phyloP scores from a whole-genome alignment of 345 rosid genomes.

The Kandelia obovata region DNA sequence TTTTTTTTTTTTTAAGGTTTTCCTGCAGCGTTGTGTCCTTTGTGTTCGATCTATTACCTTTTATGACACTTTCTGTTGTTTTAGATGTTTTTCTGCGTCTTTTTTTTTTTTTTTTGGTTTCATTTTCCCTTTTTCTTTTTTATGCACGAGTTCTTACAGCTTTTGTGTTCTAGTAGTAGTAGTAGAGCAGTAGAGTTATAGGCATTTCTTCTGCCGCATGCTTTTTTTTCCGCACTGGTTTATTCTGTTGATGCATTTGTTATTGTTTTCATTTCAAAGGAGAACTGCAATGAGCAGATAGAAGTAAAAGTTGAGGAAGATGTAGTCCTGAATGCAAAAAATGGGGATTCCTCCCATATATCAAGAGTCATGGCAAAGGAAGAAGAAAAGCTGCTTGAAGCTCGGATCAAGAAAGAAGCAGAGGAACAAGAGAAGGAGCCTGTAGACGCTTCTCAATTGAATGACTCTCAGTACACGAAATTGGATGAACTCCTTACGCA shows the following conservation, averaged over 20 bases:
- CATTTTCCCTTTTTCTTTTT: too few species aligned
- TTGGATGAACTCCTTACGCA: constrained; percentile 84
- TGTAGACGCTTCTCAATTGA: constrained; percentile 37
- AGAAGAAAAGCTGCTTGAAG: constrained; percentile 57
- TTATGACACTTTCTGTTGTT: neutral
- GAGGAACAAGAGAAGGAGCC: constrained; percentile 20
- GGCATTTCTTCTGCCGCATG: too few species aligned
- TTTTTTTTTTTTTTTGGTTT: neutral
- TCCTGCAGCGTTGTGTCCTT: too few species aligned
- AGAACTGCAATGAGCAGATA: constrained; percentile 8
- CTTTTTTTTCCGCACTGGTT: too few species aligned
- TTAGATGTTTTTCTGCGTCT: neutral
- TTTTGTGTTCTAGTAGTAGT: too few species aligned
- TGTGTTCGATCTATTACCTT: too few species aligned
- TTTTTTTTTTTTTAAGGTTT: neutral
- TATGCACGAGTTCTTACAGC: neutral
- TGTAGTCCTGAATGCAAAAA: constrained; percentile 30
- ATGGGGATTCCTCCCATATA: constrained; percentile 51
- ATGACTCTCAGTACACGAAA: constrained; percentile 57
- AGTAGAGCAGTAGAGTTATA: too few species aligned
- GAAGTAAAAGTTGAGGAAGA: constrained; percentile 38
- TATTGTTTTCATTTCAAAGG: constrained; percentile 12
- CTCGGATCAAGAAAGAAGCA: constrained; percentile 46
- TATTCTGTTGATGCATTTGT: neutral
- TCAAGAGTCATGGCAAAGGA: constrained; percentile 57